These are phyloP conservation scores for Withania somnifera DNA, from an alignment of 305 asterid genomes.

Conservation along the genomic window DNA sequence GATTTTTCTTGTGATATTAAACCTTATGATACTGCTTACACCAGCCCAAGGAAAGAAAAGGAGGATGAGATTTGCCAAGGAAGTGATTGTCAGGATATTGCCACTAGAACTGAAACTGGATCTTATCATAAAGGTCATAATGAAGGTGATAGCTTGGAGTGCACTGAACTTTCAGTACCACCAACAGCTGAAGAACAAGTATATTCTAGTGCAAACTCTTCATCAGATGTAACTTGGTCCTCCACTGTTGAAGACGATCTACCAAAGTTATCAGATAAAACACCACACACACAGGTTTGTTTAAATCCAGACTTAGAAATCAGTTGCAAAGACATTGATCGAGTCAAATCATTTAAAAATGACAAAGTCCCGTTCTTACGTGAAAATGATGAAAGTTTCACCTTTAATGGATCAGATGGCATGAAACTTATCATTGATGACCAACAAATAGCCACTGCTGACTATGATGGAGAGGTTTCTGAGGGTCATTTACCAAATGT, in stretches of 20 bases:
- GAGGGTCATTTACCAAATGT: conserved; percentile 20
- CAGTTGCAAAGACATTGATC: conserved; percentile 15
- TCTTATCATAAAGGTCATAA: conserved; percentile 9
- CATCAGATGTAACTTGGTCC: conserved; percentile 6
- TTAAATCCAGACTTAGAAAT: conserved; percentile 9
- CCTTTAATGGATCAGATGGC: neutral
- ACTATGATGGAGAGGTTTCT: conserved; percentile 16
- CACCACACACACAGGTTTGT: conserved; percentile 8
- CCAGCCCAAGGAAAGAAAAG: conserved; percentile 7
- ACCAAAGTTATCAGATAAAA: conserved; percentile 1
- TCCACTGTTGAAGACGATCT: conserved; percentile 16
- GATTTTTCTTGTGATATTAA: conserved; percentile 15
- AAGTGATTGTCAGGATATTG: conserved; percentile 7
- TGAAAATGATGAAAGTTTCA: conserved; percentile 6
- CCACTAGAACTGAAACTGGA: conserved; percentile 1
- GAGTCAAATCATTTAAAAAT: conserved; percentile 11
- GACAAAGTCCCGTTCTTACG: conserved; percentile 8
- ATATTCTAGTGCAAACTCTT: conserved; percentile 1
- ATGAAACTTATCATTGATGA: conserved; percentile 11
- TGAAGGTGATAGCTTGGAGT: conserved; percentile 7
- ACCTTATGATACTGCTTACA: conserved; percentile 6
- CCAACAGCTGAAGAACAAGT: neutral
- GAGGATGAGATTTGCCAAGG: conserved; percentile 15
- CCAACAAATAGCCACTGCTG: conserved; percentile 1
- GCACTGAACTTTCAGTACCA: conserved; percentile 4